Evolutionary conservation across 305 asterid genomes (phyloP).

Genomic region (Andrographis paniculata): DNA sequence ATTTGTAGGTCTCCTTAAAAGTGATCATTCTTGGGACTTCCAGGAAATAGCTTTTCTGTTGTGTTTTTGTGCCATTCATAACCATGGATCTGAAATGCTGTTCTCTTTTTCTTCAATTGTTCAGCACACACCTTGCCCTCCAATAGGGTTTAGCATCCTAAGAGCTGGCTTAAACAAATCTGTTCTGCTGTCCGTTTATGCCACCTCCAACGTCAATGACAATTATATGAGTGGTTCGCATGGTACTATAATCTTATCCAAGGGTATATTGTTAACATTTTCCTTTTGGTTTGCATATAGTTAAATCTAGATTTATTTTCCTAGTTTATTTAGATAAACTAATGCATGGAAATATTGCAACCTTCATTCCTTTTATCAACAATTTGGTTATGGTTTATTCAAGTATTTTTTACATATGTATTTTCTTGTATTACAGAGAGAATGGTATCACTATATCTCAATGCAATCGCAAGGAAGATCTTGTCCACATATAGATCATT

Average conservation of each 20-base stretch:
- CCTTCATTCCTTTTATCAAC: no score
- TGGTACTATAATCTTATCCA: conserved; percentile 42
- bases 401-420: neutral
- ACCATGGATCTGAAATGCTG: conserved; percentile 86
- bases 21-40: conserved; percentile 75
- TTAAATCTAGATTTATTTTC: conserved; percentile 7
- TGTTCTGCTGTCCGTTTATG: conserved; percentile 91
- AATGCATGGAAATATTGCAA: neutral
- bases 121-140: conserved; percentile 81
- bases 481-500: conserved; percentile 80
- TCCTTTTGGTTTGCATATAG: conserved; percentile 9
- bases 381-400: neutral
- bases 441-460: conserved; percentile 83
- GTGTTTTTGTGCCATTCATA: conserved; percentile 90
- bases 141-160: conserved; percentile 92
- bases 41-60: conserved; percentile 83
- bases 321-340: conserved; percentile 5
- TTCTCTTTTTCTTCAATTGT: conserved; percentile 91
- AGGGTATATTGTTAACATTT: conserved; percentile 1
- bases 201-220: conserved; percentile 64
- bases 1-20: conserved; percentile 72
- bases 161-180: conserved; percentile 98
- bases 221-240: conserved; percentile 50
- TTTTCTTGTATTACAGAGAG: conserved; percentile 53
- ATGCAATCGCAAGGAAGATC: conserved; percentile 81